These are phyloP conservation scores for Colletotrichum sp. DNA, from an alignment of 2,329 filamentous ascomycete genomes.

Conservation along the genomic window DNA sequence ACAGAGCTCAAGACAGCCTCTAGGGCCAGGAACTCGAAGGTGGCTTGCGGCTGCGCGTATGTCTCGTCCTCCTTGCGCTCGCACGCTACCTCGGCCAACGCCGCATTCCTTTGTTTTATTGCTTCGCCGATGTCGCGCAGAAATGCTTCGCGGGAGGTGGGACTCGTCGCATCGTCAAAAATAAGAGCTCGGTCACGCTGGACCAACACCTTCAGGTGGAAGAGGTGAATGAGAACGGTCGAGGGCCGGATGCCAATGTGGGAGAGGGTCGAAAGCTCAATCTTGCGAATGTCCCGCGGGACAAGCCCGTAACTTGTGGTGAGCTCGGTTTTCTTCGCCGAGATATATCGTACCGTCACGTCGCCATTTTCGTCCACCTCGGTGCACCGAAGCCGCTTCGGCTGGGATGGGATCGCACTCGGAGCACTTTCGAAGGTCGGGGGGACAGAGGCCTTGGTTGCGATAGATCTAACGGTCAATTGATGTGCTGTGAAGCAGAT, in stretches of 20 bases:
- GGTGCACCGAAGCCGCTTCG: slow-evolving; percentile 76
- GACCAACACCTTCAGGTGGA: slow-evolving; percentile 93
- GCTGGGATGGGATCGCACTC: not conserved
- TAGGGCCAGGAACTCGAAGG: slow-evolving; percentile 91
- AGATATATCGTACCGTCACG: slow-evolving; percentile 91
- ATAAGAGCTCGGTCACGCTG: slow-evolving; percentile 92
- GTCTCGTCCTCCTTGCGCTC: slow-evolving; percentile 70
- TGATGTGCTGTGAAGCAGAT: not conserved
- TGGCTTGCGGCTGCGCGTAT: slow-evolving; percentile 69
- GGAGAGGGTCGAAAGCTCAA: slow-evolving; percentile 92
- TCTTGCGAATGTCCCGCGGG: slow-evolving; percentile 93
- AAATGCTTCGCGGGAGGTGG: slow-evolving; percentile 93
- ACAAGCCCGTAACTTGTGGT: slow-evolving; percentile 92
- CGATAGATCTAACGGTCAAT: not conserved
- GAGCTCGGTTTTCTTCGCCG: slow-evolving; percentile 96
- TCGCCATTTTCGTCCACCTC: slow-evolving; percentile 93
- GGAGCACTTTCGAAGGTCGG: not conserved
- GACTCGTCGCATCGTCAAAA: slow-evolving; percentile 92
- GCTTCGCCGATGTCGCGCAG: slow-evolving; percentile 95
- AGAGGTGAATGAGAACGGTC: slow-evolving; percentile 90
- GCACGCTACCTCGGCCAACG: slow-evolving; percentile 52
- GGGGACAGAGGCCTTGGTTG: not conserved
- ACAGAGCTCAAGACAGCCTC: slow-evolving; percentile 95
- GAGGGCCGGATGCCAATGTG: slow-evolving; percentile 93
- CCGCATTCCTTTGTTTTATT: not conserved